Evolutionary conservation across 257 asterid genomes (phyloP).

Genomic region (Capsicum chinense): DNA sequence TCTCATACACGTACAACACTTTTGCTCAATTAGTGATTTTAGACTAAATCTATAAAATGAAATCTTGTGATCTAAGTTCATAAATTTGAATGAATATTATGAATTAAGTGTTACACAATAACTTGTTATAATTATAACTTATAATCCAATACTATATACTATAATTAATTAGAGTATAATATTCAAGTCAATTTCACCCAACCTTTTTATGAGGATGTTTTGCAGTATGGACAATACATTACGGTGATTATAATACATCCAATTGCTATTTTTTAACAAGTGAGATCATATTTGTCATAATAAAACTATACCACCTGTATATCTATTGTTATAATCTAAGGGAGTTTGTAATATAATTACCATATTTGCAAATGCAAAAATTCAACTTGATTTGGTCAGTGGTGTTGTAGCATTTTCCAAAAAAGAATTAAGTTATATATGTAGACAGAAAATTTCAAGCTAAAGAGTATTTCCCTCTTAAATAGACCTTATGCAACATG

Average conservation of each 20-base stretch:
- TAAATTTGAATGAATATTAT: not conserved
- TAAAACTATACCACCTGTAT: not conserved
- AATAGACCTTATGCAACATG: no score
- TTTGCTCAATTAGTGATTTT: not conserved
- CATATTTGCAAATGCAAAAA: not conserved
- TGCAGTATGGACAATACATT: not conserved
- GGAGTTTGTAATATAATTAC: not conserved
- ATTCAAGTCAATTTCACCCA: not conserved
- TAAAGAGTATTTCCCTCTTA: no score
- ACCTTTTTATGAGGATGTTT: not conserved
- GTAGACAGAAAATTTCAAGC: no score
- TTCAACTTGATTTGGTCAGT: not conserved
- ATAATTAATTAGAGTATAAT: not conserved
- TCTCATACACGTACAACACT: not conserved
- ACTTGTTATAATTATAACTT: not conserved
- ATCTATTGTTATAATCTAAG: not conserved
- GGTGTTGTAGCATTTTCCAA: no score
- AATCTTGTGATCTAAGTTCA: conserved; percentile 2
- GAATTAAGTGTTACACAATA: not conserved
- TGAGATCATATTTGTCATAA: not conserved
- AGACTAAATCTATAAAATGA: not conserved
- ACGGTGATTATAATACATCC: conserved; percentile 4
- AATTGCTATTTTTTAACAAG: not conserved
- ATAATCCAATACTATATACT: not conserved
- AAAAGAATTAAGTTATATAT: no score